Evolutionary conservation across 83 land plant genomes (phyloP).

Genomic region (Diphasiastrum complanatum): DNA sequence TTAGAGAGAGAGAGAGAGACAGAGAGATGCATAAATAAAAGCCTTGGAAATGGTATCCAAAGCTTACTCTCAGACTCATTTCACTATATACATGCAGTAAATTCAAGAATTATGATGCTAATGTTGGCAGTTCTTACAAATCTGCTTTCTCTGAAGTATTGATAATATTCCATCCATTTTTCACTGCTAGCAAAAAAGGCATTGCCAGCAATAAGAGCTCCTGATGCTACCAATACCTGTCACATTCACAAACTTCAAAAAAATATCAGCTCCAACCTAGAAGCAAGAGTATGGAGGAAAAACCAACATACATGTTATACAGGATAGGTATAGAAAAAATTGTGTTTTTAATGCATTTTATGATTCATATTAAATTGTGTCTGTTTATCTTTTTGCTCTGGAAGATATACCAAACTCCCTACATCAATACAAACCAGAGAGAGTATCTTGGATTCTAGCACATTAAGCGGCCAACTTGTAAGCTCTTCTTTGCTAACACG

Average conservation of each 20-base stretch:
- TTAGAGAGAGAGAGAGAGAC: too few species aligned
- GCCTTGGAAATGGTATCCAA: too few species aligned
- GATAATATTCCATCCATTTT: background rate
- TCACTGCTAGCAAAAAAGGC: background rate
- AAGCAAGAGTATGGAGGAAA: background rate
- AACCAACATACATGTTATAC: too few species aligned
- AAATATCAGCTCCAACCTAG: background rate
- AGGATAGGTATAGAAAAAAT: too few species aligned
- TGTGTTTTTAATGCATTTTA: too few species aligned
- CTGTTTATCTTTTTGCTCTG: background rate
- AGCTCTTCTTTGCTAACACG: constrained; percentile 9
- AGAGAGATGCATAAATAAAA: too few species aligned
- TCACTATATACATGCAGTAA: too few species aligned
- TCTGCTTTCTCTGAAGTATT: constrained; percentile 4
- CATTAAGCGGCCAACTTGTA: constrained; percentile 13
- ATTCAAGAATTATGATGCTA: too few species aligned
- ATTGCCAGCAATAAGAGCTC: background rate
- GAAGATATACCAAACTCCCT: background rate
- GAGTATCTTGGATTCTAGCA: constrained; percentile 23
- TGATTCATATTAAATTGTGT: too few species aligned
- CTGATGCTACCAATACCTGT: constrained; percentile 3
- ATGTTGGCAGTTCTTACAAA: too few species aligned
- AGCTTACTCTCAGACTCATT: too few species aligned
- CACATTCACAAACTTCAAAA: too few species aligned
- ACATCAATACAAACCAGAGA: constrained; percentile 9